Evolutionary conservation across 306 rosid genomes (phyloP), one percentile per base, ranked within the genome.

Genomic region (Canavalia ensiformis): DNA sequence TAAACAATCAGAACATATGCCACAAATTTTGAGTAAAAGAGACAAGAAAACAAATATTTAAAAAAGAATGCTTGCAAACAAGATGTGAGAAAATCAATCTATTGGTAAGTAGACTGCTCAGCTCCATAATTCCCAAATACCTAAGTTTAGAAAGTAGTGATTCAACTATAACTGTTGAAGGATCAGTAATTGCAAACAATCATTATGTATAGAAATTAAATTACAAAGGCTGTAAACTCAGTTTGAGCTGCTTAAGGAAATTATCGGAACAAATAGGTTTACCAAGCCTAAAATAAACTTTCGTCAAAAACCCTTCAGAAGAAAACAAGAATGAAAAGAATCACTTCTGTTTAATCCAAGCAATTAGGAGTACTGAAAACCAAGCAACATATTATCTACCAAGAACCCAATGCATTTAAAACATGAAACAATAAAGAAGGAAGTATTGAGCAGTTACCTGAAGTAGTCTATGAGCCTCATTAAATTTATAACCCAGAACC

Each of bases 401-500:
- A 62, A 70, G 84, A 83, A 58, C 50, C 62, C 35, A 42, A 81
- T 60, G 18, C 60, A 41, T 31, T 63, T 64, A 50, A 42, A 72
- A 41, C 13, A 55, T 6, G 25, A 67, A 68, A 72, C 47, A 68
- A 49, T 46, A 64, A 41, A 70, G 4, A 78, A 76, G 34, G 4
- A 55, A 70, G 72, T 8, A 72, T 55, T 58, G 37, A 68, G 82
- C 8, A 54, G 75, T 87, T 91, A 96, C 99, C 99, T 68, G 89
- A 79, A 96, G 91, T 82, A 93, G 75, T 65, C 68, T 72, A 76
- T 68, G 67, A 44, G 94, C 98, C 13, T 92, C 91, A 2, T 77
- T 69, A 67, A 96, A 93, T 81, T 82, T 82, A 82, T 96, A 93
- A 79, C 97, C 98, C 72, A 81, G 90, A 84, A 92, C 90, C 99